Percentiles rank a stretch among this genome's conserved stretches.
These are phyloP conservation scores for Monosporascus ibericus DNA, from an alignment of 2,329 filamentous ascomycete species.

Conservation along the genomic window DNA sequence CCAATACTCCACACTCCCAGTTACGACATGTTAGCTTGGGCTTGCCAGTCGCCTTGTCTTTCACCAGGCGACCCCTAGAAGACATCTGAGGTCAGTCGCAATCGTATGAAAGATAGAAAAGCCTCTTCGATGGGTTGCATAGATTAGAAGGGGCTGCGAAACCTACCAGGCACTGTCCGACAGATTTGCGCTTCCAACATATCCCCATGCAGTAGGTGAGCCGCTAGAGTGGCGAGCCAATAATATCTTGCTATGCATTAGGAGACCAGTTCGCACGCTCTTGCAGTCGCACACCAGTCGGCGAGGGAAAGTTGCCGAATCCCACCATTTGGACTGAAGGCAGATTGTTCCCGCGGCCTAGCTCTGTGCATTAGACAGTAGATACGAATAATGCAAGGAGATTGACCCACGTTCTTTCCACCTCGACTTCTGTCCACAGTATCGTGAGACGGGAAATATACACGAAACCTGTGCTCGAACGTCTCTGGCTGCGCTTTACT, in stretches of 20 bases:
- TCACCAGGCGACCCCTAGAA: slow-evolving; percentile 67
- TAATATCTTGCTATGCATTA: slow-evolving; percentile 84
- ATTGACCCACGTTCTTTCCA: slow-evolving; percentile 46
- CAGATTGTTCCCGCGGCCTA: slow-evolving; percentile 78
- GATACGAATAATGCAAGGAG: not conserved
- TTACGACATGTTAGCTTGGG: slow-evolving; percentile 81
- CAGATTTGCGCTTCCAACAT: slow-evolving; percentile 85
- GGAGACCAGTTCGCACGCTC: slow-evolving; percentile 61
- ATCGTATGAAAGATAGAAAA: not conserved
- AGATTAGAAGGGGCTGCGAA: not conserved
- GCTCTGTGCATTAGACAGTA: slow-evolving; percentile 3
- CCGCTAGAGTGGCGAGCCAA: slow-evolving; percentile 35
- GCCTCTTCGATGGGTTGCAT: not conserved
- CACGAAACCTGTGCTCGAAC: slow-evolving; percentile 50
- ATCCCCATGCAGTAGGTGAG: slow-evolving; percentile 59
- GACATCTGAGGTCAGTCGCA: slow-evolving; percentile 4
- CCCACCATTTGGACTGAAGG: slow-evolving; percentile 67
- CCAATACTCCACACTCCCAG: slow-evolving; percentile 89
- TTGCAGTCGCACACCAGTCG: slow-evolving; percentile 68
- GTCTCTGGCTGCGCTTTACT: slow-evolving; percentile 14
- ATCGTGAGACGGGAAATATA: slow-evolving; percentile 74
- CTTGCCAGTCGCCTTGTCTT: slow-evolving; percentile 59
- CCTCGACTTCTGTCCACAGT: slow-evolving; percentile 63
- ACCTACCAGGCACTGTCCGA: slow-evolving; percentile 88
- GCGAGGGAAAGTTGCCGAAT: slow-evolving; percentile 62